These are phyloP conservation scores for sunflower (Helianthus annuus) DNA, from an alignment of 129 eudicot species.

Conservation along the genomic window DNA sequence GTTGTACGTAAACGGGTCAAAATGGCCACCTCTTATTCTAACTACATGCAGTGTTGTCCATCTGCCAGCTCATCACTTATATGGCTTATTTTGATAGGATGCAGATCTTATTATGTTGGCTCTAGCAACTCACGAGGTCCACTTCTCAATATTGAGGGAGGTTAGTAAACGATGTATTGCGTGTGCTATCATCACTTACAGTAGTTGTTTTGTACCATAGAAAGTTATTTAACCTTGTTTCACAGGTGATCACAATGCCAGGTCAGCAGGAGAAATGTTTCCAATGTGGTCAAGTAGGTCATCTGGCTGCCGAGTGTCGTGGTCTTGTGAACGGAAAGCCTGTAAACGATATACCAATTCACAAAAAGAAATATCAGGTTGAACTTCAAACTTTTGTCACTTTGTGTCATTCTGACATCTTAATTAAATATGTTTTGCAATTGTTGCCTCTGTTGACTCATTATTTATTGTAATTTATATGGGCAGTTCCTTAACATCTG, in stretches of 20 bases:
- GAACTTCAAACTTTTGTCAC: constrained; percentile 10
- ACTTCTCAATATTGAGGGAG: constrained; percentile 95
- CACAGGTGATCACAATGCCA: constrained; percentile 76
- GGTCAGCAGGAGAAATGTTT: constrained; percentile 97
- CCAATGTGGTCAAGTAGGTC: constrained; percentile 86
- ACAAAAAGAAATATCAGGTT: constrained; percentile 98
- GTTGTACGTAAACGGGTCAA: constrained; percentile 6
- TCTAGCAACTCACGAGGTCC: constrained; percentile 97
- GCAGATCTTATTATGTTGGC: constrained; percentile 97
- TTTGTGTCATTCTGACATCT: constrained; percentile 7
- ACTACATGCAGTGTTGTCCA: background rate
- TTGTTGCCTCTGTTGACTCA: background rate
- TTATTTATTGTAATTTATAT: constrained; percentile 16
- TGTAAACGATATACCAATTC: constrained; percentile 55
- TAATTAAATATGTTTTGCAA: background rate
- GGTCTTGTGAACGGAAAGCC: constrained; percentile 53
- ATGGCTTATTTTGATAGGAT: constrained; percentile 50
- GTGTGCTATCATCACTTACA: constrained; percentile 7
- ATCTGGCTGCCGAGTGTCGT: constrained; percentile 91
- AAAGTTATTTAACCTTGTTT: constrained; percentile 7
- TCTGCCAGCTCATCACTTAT: constrained; percentile 7
- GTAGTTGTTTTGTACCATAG: constrained; percentile 4
- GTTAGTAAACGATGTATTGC: constrained; percentile 43
- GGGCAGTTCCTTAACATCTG: constrained; percentile 90
- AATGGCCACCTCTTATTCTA: background rate